Base-by-base conservation (phyloP, 2,329 filamentous ascomycete species). In the Xylaria sp. region DNA sequence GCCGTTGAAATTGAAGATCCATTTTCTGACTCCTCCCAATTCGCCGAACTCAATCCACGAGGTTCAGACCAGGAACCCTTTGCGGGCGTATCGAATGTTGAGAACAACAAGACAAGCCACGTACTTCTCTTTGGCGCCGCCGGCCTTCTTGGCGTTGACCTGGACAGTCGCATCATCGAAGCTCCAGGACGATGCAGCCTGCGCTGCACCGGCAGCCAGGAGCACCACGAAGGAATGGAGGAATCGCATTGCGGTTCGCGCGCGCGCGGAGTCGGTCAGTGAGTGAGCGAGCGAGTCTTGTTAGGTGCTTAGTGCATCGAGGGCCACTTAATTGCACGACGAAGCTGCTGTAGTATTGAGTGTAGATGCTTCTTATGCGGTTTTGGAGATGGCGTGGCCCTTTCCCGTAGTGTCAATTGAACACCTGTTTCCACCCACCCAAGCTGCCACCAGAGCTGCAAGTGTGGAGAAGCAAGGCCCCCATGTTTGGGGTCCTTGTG, bases 151-250 rank as follows among this genome's bases (percentile, higher is more conserved):
- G 75, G 85, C 83, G 73, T 85, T 83, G 67, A 94, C 84, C 9
- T 89, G 86, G 73, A 94, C 84, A 70, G 86, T 89, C 73, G 87
- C 92, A 81, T 94, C 92, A 73, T 91, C 87, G 76, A 94, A 94
- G 65, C 86, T 86, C 92, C 92, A 95, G 25, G 88, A 87, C 37
- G 86, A 84, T 65, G 86, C 84, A 41, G 87, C 87, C 73, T 84
- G 82, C 63, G 82, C 85, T 72, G 82, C 83, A 66, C 85, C 84
- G 59, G 84, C 83, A 67, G 87, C 83, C 70, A 86, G 80, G 52
- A 89, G 80, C 73, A 84, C 74, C 18, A 79, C 76, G 66, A 83
- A 72, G 32, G 81, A 81, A 68, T 75, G 75, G 61, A 82, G 76
- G 73, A 85, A 78, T 72, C 81, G 81, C 84, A 86, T 86, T 51